Evolutionary conservation across 345 rosid species (phyloP).

Genomic region (Salix viminalis): DNA sequence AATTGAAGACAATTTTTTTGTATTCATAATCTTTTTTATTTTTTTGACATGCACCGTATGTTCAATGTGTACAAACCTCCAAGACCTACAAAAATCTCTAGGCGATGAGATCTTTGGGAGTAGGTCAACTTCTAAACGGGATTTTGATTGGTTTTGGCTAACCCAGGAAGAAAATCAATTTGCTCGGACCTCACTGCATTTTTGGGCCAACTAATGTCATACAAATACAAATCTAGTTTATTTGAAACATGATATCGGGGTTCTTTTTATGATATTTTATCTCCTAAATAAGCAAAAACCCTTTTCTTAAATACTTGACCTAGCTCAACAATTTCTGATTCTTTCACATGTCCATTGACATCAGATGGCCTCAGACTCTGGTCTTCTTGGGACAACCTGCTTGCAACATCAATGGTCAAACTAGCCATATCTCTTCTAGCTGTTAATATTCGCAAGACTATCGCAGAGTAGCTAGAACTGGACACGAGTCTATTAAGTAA

Average conservation of each 20-base stretch:
- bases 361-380: slow-evolving; percentile 23
- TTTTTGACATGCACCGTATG: neutral
- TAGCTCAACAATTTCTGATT: slow-evolving; percentile 58
- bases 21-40: too few species aligned
- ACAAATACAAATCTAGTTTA: neutral
- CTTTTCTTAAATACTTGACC: slow-evolving; percentile 61
- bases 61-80: neutral
- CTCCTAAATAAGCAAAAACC: slow-evolving; percentile 63
- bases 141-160: neutral
- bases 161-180: neutral
- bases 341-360: slow-evolving; percentile 41
- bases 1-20: neutral
- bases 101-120: neutral
- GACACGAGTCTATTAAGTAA: slow-evolving; percentile 78
- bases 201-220: neutral
- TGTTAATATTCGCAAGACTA: slow-evolving; percentile 50
- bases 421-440: slow-evolving; percentile 73
- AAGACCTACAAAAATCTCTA: neutral
- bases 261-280: slow-evolving; percentile 12
- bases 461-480: slow-evolving; percentile 48
- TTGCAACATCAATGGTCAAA: slow-evolving; percentile 64
- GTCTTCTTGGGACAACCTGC: slow-evolving; percentile 54
- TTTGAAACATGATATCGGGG: neutral
- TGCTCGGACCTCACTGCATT: neutral
- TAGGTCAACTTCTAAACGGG: neutral